Conservation (phyloP, 2,329 filamentous ascomycete species). For the Neoscytalidium dimidiatum region DNA sequence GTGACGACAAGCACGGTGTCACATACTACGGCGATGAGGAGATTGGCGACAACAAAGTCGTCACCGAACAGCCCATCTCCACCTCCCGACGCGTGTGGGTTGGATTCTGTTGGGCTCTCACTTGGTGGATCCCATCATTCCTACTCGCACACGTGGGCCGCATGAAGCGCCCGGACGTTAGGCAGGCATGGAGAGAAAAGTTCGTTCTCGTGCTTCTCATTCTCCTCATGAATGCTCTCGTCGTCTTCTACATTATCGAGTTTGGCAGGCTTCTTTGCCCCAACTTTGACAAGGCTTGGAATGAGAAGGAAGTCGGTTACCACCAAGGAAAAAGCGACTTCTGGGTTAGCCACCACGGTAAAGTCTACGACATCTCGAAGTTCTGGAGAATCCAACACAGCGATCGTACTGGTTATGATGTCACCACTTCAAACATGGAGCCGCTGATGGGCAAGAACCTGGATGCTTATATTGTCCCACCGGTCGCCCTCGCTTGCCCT, state of each 20-base stretch:
- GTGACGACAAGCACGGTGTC: slow-evolving; percentile 61
- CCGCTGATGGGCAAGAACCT: slow-evolving; percentile 77
- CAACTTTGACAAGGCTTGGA: slow-evolving; percentile 89
- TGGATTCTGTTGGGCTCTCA: slow-evolving; percentile 77
- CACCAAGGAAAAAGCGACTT: slow-evolving; percentile 77
- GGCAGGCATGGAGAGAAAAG: slow-evolving; percentile 97
- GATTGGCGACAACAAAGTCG: slow-evolving; percentile 72
- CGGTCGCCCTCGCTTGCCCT: slow-evolving; percentile 72
- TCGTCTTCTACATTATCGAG: slow-evolving; percentile 90
- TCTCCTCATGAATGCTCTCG: slow-evolving; percentile 72
- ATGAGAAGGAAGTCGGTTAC: slow-evolving; percentile 64
- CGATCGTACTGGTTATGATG: slow-evolving; percentile 63
- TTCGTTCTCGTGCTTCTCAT: slow-evolving; percentile 81
- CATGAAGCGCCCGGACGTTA: slow-evolving; percentile 96
- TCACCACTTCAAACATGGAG: slow-evolving; percentile 66
- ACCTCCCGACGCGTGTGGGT: slow-evolving; percentile 75
- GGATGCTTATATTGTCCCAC: slow-evolving; percentile 82
- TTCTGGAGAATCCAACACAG: slow-evolving; percentile 88
- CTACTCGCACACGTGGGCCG: slow-evolving; percentile 78
- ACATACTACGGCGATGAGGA: slow-evolving; percentile 76
- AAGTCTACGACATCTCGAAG: slow-evolving; percentile 87
- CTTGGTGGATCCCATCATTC: slow-evolving; percentile 93
- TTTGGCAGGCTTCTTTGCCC: slow-evolving; percentile 88
- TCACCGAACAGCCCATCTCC: slow-evolving; percentile 69
- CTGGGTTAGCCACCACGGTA: slow-evolving; percentile 83